These are phyloP conservation scores for Paraphaeosphaeria minitans DNA, from an alignment of 2,329 filamentous ascomycete species.

Conservation along the genomic window DNA sequence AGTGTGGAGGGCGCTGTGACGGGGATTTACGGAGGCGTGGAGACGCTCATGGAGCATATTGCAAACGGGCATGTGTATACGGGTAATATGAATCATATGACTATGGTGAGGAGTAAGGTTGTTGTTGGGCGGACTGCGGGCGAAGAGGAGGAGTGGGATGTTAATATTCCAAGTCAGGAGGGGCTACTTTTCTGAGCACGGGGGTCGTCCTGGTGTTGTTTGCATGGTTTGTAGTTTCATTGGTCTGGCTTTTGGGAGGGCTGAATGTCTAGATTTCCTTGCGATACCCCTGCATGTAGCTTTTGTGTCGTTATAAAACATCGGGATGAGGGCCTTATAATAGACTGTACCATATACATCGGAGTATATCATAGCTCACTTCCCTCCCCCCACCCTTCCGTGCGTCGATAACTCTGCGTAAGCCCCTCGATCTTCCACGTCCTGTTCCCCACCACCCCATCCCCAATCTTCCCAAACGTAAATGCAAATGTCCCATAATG, in stretches of 20 bases:
- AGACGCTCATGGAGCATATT: constrained; percentile 49
- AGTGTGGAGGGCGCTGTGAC: constrained; percentile 37
- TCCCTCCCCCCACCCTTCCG: neutral
- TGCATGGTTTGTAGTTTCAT: neutral
- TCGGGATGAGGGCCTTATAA: too few species aligned
- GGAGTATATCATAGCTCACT: neutral
- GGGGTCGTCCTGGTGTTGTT: neutral
- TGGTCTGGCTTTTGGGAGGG: neutral
- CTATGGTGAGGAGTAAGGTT: constrained; percentile 39
- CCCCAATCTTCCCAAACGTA: neutral
- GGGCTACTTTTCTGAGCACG: constrained; percentile 11
- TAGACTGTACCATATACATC: neutral
- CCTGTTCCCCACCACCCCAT: neutral
- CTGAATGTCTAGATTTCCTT: neutral
- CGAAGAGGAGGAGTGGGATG: constrained; percentile 43
- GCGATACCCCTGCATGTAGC: neutral
- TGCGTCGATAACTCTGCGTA: neutral
- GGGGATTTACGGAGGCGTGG: constrained; percentile 45
- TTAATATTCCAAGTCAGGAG: constrained; percentile 38
- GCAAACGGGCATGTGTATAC: constrained; percentile 38
- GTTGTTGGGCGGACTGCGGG: constrained; percentile 44
- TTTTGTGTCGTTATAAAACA: neutral
- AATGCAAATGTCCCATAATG: neutral
- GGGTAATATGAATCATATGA: constrained; percentile 32
- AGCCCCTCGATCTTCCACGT: neutral